Evolutionary conservation across 192 early-diverging fungal species (phyloP).

Genomic region (Coemansia erecta): DNA sequence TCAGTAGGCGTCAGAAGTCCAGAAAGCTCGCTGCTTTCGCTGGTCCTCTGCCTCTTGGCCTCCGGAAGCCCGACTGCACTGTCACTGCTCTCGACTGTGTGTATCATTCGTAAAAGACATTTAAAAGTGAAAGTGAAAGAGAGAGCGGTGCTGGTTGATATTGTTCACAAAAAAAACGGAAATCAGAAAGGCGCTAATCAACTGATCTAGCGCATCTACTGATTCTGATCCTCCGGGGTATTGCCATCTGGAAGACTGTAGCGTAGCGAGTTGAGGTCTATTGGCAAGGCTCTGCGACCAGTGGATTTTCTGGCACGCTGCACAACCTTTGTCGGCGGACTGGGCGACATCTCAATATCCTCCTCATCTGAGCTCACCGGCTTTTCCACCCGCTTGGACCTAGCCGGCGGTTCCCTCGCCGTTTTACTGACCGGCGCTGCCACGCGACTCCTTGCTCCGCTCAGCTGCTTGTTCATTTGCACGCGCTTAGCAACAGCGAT

Average conservation of each 20-base stretch:
- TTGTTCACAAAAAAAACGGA: not conserved
- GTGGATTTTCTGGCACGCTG: slow-evolving; percentile 41
- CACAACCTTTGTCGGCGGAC: not conserved
- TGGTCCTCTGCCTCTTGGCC: not conserved
- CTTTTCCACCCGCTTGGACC: slow-evolving; percentile 14
- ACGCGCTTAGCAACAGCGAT: slow-evolving; percentile 35
- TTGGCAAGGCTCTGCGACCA: slow-evolving; percentile 11
- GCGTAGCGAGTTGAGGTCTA: not conserved
- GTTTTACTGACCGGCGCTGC: not conserved
- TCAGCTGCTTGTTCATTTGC: slow-evolving; percentile 33
- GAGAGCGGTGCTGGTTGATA: no score
- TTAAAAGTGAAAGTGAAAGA: no score
- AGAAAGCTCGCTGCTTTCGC: not conserved
- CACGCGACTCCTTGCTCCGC: slow-evolving; percentile 2
- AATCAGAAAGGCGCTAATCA: no score
- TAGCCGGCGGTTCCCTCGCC: slow-evolving; percentile 19
- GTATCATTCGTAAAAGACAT: no score
- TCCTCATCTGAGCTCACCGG: not conserved
- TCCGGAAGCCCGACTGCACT: not conserved
- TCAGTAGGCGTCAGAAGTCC: not conserved
- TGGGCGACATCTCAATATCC: not conserved
- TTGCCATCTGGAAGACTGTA: not conserved
- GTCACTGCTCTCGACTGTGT: not conserved
- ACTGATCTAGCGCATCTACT: no score
- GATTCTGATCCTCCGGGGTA: no score